phyloP scores from a whole-genome alignment of 2,329 filamentous ascomycete species.

The Colletotrichum coccodes region DNA sequence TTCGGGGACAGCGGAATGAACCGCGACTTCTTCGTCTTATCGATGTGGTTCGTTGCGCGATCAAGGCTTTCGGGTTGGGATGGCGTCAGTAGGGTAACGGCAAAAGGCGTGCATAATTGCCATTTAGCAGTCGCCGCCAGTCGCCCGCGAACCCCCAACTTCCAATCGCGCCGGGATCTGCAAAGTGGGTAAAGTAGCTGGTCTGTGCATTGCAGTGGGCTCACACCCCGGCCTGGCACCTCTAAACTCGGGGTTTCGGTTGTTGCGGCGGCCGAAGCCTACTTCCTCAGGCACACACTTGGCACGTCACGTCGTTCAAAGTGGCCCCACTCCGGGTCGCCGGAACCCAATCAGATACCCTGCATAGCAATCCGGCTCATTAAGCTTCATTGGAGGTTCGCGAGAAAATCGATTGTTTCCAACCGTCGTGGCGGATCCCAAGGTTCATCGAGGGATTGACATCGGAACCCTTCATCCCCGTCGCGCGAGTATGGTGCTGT shows the following conservation, averaged over 20 bases:
- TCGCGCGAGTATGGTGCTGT: conserved; percentile 30
- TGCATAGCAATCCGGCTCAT: conserved; percentile 12
- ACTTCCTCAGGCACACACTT: conserved; percentile 11
- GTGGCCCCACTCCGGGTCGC: not conserved
- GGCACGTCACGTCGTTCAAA: not conserved
- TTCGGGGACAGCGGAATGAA: not conserved
- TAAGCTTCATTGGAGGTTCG: conserved; percentile 17
- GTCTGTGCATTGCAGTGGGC: not conserved
- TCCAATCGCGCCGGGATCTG: conserved; percentile 18
- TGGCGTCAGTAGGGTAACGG: conserved; percentile 25
- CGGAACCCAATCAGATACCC: conserved; percentile 20
- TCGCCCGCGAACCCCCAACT: conserved; percentile 7
- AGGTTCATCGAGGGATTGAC: conserved; percentile 10
- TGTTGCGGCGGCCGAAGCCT: not conserved
- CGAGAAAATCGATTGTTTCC: conserved; percentile 17
- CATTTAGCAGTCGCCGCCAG: not conserved
- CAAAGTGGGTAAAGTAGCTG: not conserved
- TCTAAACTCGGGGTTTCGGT: not conserved
- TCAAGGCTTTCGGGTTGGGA: conserved; percentile 17
- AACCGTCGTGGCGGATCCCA: not conserved
- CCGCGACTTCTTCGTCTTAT: not conserved
- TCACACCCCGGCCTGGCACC: not conserved
- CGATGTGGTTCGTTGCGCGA: conserved; percentile 14
- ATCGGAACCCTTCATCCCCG: not conserved
- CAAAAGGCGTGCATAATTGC: conserved; percentile 20